Percentiles rank a stretch among this genome's conserved stretches.
phyloP scores from a whole-genome alignment of 2,329 filamentous ascomycete species.

The Monosporascus sp. region DNA sequence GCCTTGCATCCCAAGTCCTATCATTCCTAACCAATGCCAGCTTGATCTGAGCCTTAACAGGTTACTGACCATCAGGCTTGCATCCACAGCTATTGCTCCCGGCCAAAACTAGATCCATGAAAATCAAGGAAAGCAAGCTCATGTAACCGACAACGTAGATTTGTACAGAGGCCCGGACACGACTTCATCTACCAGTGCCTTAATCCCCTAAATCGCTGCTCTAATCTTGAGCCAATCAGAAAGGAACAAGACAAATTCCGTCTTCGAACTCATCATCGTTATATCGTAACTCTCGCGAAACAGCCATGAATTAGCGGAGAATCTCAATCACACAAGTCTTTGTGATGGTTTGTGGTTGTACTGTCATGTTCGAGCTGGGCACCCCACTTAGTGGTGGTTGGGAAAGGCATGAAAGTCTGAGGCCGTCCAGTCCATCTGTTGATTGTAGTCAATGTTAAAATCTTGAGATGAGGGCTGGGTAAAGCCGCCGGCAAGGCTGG shows the following conservation, averaged over 20 bases:
- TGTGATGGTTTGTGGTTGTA: too few species aligned
- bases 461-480: slow-evolving; percentile 49
- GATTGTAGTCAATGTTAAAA: slow-evolving; percentile 28
- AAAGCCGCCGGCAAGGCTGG: slow-evolving; percentile 46
- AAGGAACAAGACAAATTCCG: neutral
- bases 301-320: neutral
- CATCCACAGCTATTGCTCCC: neutral
- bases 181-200: neutral
- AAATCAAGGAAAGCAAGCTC: neutral
- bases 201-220: neutral
- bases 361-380: too few species aligned
- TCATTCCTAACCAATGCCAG: neutral
- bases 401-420: slow-evolving; percentile 16
- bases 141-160: neutral
- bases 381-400: slow-evolving; percentile 8
- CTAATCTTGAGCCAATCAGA: neutral
- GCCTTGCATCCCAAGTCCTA: neutral
- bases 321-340: neutral
- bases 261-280: slow-evolving; percentile 21
- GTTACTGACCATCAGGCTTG: neutral
- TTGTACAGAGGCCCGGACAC: neutral
- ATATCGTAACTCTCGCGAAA: slow-evolving; percentile 15
- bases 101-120: neutral
- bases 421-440: slow-evolving; percentile 24
- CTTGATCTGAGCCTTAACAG: neutral